phyloP scores from a whole-genome alignment of 805 yeast genomes.

The Metschnikowia koreensis region DNA sequence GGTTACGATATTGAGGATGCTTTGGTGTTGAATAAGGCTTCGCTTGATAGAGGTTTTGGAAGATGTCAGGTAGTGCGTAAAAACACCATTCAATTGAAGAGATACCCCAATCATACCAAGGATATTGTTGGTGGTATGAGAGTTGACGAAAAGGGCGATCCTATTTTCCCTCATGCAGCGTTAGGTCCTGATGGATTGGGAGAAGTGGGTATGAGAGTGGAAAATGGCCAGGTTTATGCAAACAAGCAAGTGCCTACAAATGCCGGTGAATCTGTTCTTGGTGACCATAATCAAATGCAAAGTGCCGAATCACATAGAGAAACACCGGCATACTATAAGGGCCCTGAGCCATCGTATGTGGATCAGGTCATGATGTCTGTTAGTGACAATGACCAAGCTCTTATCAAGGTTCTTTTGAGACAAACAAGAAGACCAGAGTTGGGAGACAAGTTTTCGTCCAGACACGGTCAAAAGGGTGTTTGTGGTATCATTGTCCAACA shows the following conservation, averaged over 20 bases:
- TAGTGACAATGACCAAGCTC: constrained; percentile 90
- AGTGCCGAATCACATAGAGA: constrained; percentile 71
- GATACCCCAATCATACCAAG: constrained; percentile 90
- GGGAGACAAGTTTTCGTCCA: constrained; percentile 95
- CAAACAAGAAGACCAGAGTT: constrained; percentile 97
- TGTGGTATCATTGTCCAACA: constrained; percentile 98
- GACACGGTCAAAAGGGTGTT: constrained; percentile 96
- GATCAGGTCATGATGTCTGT: constrained; percentile 98
- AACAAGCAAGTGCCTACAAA: constrained; percentile 91
- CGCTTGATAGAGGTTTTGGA: constrained; percentile 95
- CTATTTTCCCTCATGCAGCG: constrained; percentile 82
- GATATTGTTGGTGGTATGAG: constrained; percentile 92
- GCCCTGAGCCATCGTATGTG: constrained; percentile 92
- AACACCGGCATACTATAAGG: constrained; percentile 87
- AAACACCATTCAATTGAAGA: constrained; percentile 82
- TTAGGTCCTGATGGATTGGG: constrained; percentile 95
- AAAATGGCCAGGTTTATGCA: constrained; percentile 89
- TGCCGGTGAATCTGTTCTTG: constrained; percentile 65
- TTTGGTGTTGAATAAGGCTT: constrained; percentile 86
- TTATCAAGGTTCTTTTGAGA: constrained; percentile 85
- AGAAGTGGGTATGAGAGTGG: constrained; percentile 88
- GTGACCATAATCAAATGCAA: constrained; percentile 31
- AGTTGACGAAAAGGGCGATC: constrained; percentile 74
- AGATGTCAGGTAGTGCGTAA: constrained; percentile 94
- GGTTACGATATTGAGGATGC: constrained; percentile 99